Base-by-base conservation (phyloP, 1,139 yeast species). In the Arxiozyma slooffiae region DNA sequence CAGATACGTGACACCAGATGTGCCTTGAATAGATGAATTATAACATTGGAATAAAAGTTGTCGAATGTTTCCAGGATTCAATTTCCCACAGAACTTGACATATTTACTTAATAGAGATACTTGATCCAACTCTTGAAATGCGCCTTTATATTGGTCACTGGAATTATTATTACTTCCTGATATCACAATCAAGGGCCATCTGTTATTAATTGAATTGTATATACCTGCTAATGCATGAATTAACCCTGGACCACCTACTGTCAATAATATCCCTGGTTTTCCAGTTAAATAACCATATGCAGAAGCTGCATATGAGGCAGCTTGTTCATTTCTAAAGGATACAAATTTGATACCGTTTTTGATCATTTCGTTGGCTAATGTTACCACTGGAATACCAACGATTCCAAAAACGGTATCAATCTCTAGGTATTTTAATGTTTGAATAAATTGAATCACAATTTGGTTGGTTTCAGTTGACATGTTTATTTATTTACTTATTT, bases 221-320 rank as follows among this genome's bases (percentile, higher is more conserved):
- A 79, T 72, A 8, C 87, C 87, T 0, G 87, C 77, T 47, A 79
- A 57, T 0, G 85, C 81, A 57, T 81, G 86, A 9, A 81, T 70
- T 1, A 81, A 70, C 5, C 87, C 87, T 0, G 87, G 86, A 0
- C 87, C 87, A 21, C 87, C 87, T 2, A 82, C 87, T 0, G 80
- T 84, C 2, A 81, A 68, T 18, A 80, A 63, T 0, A 81, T 83
- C 21, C 84, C 86, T 0, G 87, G 87, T 51, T 65, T 67, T 0
- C 79, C 78, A 3, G 82, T 80, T 44, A 81, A 63, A 57, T 78
- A 81, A 0, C 86, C 86, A 60, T 81, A 81, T 0, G 77, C 74
- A 1, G 84, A 77, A 2, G 87, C 87, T 3, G 87, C 87, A 57
- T 81, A 81, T 1, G 85, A 77, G 0, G 87, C 87, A 14, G 83